Evolutionary conservation across 345 rosid species (phyloP).

Genomic region (Brassica cretica): DNA sequence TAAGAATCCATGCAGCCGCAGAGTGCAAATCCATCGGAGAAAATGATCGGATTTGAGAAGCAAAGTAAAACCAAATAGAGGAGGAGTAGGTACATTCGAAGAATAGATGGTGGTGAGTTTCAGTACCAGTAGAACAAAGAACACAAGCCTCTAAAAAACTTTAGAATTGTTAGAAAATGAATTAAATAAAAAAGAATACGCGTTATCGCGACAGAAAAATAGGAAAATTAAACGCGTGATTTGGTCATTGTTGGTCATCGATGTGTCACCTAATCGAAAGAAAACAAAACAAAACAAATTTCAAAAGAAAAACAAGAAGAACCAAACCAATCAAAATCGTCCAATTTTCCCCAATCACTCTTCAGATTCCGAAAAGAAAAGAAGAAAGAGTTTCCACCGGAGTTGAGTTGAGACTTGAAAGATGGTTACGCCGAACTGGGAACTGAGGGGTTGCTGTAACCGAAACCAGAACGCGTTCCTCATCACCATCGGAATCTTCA

Average conservation of each 20-base stretch:
- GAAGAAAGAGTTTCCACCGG: slow-evolving; percentile 13
- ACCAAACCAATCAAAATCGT: slow-evolving; percentile 35
- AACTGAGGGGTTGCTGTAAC: slow-evolving; percentile 76
- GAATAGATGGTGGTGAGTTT: no score
- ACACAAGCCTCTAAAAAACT: no score
- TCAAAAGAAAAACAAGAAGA: slow-evolving; percentile 15
- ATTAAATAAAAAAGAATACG: no score
- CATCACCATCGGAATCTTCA: slow-evolving; percentile 72
- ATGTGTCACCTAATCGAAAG: background rate
- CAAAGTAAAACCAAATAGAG: no score
- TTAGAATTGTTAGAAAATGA: no score
- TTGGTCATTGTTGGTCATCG: slow-evolving; percentile 23
- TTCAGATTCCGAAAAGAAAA: slow-evolving; percentile 25
- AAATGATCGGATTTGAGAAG: no score
- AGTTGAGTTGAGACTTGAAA: background rate
- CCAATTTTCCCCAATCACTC: slow-evolving; percentile 15
- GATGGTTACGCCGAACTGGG: slow-evolving; percentile 72
- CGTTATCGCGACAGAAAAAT: background rate
- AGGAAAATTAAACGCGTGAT: slow-evolving; percentile 30
- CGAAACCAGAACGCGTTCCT: slow-evolving; percentile 65
- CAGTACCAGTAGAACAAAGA: no score
- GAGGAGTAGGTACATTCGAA: no score
- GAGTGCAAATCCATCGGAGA: no score
- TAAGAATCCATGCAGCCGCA: no score
- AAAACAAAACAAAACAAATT: background rate